Evolutionary conservation across 805 yeast genomes (phyloP).

Genomic region (Myxozyma udenii): DNA sequence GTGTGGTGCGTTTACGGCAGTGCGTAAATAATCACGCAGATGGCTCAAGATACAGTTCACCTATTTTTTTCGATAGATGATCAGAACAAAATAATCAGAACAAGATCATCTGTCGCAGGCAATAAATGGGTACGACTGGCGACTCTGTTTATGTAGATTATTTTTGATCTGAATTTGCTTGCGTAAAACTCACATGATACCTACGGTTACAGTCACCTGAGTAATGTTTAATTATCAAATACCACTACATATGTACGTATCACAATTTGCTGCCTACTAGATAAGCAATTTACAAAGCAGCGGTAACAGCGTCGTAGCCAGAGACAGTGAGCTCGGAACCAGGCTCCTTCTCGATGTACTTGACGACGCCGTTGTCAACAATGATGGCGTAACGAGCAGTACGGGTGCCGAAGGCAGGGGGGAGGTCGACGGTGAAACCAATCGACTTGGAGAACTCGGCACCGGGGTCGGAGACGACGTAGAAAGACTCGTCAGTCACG

Average conservation of each 20-base stretch:
- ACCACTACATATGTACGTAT: too few relatives aligned
- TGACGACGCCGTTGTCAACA: slow-evolving; percentile 56
- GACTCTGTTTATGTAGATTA: too few relatives aligned
- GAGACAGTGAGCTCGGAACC: slow-evolving; percentile 45
- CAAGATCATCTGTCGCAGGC: too few relatives aligned
- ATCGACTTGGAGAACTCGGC: slow-evolving; percentile 56
- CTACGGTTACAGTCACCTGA: not conserved
- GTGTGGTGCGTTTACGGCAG: too few relatives aligned
- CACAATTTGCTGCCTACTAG: too few relatives aligned
- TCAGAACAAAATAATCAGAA: too few relatives aligned
- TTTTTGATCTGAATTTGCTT: too few relatives aligned
- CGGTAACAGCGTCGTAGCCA: slow-evolving; percentile 46
- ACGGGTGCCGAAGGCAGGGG: slow-evolving; percentile 57
- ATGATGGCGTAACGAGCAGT: slow-evolving; percentile 71
- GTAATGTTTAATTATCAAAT: too few relatives aligned
- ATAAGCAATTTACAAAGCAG: slow-evolving; percentile 39
- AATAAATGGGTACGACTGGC: too few relatives aligned
- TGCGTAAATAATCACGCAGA: too few relatives aligned
- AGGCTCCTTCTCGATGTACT: slow-evolving; percentile 51
- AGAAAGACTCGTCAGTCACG: slow-evolving; percentile 40
- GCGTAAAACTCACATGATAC: not conserved
- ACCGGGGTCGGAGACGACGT: slow-evolving; percentile 67
- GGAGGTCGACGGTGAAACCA: slow-evolving; percentile 58
- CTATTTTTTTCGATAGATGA: too few relatives aligned
- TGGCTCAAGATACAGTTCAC: too few relatives aligned